Conservation (phyloP, 2,329 filamentous ascomycete genomes). For the Fonsecaea multimorphosa region DNA sequence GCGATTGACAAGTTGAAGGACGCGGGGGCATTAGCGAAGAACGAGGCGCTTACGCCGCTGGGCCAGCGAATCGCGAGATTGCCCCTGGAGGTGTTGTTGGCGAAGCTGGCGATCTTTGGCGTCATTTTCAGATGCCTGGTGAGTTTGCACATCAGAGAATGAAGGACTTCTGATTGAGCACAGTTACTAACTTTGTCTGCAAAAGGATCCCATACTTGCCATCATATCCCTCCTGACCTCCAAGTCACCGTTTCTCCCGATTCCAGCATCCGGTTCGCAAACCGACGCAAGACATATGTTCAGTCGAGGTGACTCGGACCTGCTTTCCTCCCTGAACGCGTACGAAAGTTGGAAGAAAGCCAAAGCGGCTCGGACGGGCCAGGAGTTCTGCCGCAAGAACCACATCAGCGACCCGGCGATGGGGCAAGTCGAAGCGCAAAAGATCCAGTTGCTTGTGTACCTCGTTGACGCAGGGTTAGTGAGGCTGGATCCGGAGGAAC, state of each 20-base stretch:
- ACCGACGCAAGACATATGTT: constrained; percentile 76
- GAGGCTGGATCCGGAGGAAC: constrained; percentile 57
- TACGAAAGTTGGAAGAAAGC: constrained; percentile 87
- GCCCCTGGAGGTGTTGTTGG: constrained; percentile 90
- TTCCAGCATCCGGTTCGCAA: constrained; percentile 81
- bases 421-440: constrained; percentile 91
- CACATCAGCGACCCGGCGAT: constrained; percentile 89
- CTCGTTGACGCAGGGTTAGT: constrained; percentile 86
- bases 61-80: constrained; percentile 86
- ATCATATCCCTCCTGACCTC: constrained; percentile 92
- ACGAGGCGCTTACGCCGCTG: constrained; percentile 84
- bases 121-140: constrained; percentile 82
- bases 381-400: constrained; percentile 94
- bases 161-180: neutral
- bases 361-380: constrained; percentile 71
- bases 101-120: constrained; percentile 87
- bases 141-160: constrained; percentile 1
- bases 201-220: constrained; percentile 79
- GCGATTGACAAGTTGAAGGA: constrained; percentile 93
- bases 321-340: constrained; percentile 91
- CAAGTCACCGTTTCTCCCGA: constrained; percentile 89
- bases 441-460: constrained; percentile 84
- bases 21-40: constrained; percentile 81
- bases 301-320: constrained; percentile 84
- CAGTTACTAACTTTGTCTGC: neutral